Percentiles rank a stretch among this genome's conserved stretches.
Conservation (phyloP, 345 rosid genomes). For the Salix koriyanagi region DNA sequence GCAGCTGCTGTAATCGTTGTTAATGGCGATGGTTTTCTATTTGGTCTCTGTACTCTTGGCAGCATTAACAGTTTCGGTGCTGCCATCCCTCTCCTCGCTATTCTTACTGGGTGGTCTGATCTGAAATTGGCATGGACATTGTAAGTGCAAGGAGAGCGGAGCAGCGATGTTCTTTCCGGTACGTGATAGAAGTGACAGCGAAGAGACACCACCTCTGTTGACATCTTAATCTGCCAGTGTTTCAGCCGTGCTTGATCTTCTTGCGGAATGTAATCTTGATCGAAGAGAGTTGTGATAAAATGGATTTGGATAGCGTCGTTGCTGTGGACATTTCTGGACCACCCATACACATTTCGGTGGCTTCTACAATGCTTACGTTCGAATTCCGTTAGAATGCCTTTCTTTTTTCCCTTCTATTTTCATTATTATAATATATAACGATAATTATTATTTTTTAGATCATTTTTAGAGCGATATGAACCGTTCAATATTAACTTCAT, state of each 20-base stretch:
- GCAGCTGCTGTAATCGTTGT: conserved; percentile 37
- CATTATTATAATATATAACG: not conserved
- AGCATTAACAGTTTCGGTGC: not conserved
- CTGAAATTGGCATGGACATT: not conserved
- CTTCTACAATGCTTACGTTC: not conserved
- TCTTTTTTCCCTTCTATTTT: not conserved
- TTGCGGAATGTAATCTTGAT: not conserved
- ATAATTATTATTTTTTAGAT: no score
- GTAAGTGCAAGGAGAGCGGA: not conserved
- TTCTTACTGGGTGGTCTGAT: not conserved
- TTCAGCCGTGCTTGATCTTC: not conserved
- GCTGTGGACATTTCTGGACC: conserved; percentile 32
- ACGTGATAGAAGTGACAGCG: not conserved
- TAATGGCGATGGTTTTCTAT: not conserved
- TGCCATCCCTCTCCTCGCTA: not conserved
- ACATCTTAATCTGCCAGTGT: not conserved
- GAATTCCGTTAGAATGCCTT: not conserved
- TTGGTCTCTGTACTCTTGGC: not conserved
- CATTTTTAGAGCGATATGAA: no score
- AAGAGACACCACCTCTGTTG: not conserved
- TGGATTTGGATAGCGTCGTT: not conserved
- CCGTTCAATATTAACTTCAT: no score
- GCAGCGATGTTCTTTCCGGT: not conserved
- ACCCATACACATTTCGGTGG: not conserved
- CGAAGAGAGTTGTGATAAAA: no score